Evolutionary conservation across 73 alveolate species (phyloP), one percentile per base, ranked within the genome.

Genomic region (Durusdinium trenchii): DNA sequence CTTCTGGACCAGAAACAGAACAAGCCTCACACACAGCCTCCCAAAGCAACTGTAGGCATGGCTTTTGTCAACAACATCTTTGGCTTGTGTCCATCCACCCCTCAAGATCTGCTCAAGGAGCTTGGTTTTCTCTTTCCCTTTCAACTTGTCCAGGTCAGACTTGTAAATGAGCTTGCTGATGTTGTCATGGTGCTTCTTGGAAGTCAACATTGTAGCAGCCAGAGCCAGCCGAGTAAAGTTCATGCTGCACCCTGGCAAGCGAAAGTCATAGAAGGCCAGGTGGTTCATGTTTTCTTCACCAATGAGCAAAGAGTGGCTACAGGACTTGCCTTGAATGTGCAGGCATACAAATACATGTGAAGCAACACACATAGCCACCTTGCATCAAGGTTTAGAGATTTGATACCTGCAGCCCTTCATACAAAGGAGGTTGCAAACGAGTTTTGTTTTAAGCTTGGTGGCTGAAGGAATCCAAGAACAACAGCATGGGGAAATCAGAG

Each of bases 61-160:
- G 43, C 40, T 9, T n/a, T n/a, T n/a, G n/a, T n/a, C n/a, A n/a
- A n/a, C n/a, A n/a, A n/a, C n/a, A n/a, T n/a, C n/a, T n/a, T n/a
- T n/a, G 42, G 61, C 87, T 76, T 76, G 62, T 4, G 42, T 40
- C 87, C 87, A 76, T 4, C 42, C 26, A 10, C 40, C 4, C 23
- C 50, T 28, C 54, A 76, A 60, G 62, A 43, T 40, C 42, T 76
- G 62, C 42, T 76, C 87, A 0, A 76, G 42, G 1, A 26, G 7
- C 40, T 30, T 40, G 87, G 87, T 76, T 54, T 54, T 43, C 42
- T 23, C 91, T 36, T 81, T 81, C 40, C 91, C 67, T 35, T 81
- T 81, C 48, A 81, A 54, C n/a, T 81, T 81, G 32, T 81, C 91
- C 35, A 81, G 35, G 32, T 81, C 91, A 45, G 62, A 40, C 48